Base-by-base conservation (phyloP, 2,329 filamentous ascomycete species). In the Amauroascus niger region DNA sequence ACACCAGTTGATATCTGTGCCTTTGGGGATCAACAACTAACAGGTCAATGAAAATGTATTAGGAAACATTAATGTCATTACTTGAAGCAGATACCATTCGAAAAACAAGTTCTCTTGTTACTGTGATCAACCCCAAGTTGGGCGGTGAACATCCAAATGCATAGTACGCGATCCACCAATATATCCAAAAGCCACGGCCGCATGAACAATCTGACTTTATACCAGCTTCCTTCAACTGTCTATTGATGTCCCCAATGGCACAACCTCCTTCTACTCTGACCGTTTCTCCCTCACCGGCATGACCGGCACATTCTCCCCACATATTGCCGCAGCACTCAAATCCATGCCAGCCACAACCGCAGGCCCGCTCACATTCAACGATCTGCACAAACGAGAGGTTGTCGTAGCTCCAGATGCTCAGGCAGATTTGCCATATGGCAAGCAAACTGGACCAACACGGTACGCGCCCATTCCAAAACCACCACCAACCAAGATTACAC, bases 201-300 rank as follows among this genome's bases (percentile, higher is more conserved):
- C 9, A 41, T 1, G 7, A 45, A 33, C 26, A 40, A 46, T 9
- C 39, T 50, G 41, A 24, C 32, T 37, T 18, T 47, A 24, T 4
- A 40, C 44, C 59, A 81, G 78, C 66, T 83, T 81, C 65, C 65
- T 82, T 14, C 77, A 77, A 58, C 81, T 86, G 65, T 69, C 79
- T 54, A 77, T 80, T 14, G 73, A 74, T 6, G 75, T 74, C 4
- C 71, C 73, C 16, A 73, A 74, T n/a, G 77, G 79, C 35, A 77
- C 77, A 30, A 76, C 74, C 3, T 70, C 81, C 18, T 77, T 75
- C 53, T 85, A 76, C 64, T 84, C 82, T 9, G 61, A 71, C 48
- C 81, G 82, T 57, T 87, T 87, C 68, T 76, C 78, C n/a, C 70
- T 86, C 50, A 73, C 72, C 9, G 76, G 75, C 60, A 85, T 86